A percentile compares a stretch with the other conserved stretches of the same genome.
Evolutionary conservation across 352 stramenopile genomes (phyloP).

Genomic region (Globisporangium iwayamae): DNA sequence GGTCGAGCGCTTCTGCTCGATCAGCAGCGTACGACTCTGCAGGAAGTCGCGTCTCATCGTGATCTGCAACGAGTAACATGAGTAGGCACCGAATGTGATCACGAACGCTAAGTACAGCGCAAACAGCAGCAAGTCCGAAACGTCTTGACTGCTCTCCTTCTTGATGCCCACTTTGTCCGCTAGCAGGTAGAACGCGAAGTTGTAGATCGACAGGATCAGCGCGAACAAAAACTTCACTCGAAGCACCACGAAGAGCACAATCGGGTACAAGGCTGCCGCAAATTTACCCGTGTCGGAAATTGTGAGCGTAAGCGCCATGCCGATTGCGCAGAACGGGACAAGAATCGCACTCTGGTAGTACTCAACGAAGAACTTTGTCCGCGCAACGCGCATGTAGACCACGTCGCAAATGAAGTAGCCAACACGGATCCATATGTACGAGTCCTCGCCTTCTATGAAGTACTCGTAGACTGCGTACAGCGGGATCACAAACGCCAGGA

Average conservation of each 20-base stretch:
- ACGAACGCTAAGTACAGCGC: constrained; percentile 71
- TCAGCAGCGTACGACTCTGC: constrained; percentile 68
- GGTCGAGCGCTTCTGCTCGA: constrained; percentile 75
- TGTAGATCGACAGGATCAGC: constrained; percentile 69
- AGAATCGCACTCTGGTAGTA: constrained; percentile 78
- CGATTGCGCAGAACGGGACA: constrained; percentile 57
- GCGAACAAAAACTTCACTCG: constrained; percentile 85
- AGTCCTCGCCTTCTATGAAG: constrained; percentile 52
- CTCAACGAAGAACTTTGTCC: constrained; percentile 66
- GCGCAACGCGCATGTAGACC: constrained; percentile 61
- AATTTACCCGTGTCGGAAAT: constrained; percentile 86
- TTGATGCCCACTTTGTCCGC: constrained; percentile 50
- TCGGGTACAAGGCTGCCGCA: constrained; percentile 71
- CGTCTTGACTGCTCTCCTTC: constrained; percentile 22
- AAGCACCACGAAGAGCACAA: constrained; percentile 79
- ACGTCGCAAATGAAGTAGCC: constrained; percentile 71
- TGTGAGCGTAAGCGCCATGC: constrained; percentile 76
- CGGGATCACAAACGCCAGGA: constrained; percentile 66
- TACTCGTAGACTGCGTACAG: constrained; percentile 72
- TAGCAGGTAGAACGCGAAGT: constrained; percentile 76
- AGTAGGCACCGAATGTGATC: constrained; percentile 68
- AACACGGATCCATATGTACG: constrained; percentile 63
- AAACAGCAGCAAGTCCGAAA: constrained; percentile 60
- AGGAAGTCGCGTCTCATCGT: constrained; percentile 84
- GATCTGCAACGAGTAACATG: constrained; percentile 80